Base-by-base conservation (phyloP, 805 yeast species). In the Zygosaccharomyces siamensis region DNA sequence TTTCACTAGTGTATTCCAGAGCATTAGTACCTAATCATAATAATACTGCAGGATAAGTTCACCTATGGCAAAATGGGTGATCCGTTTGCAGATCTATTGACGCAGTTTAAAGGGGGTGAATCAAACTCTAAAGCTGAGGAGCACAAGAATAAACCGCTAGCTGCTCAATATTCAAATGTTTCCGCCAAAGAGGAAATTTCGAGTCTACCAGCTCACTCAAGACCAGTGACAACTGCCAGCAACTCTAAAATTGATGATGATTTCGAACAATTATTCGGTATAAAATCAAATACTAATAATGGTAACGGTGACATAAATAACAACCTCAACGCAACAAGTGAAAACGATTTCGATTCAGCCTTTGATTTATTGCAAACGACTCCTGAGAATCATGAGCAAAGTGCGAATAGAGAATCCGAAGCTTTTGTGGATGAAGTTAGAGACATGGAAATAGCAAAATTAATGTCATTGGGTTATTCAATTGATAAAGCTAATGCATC, bases 51-150 rank as follows among this genome's bases (percentile, higher is more conserved):
- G 14, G 12, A 5, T 12, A 6, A 23, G 7, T 23, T 38, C 10
- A 16, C 8, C 7, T 27, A 38, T 12, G 20, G 4, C 6, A 23
- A 18, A 16, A 51, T 51, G 54, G 43, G 43, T 12, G 78, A 74
- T 53, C 66, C 74, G 20, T 75, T 75, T 68, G 78, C 78, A 1
- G 69, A 71, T 52, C 61, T 75, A 24, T 58, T 75, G 46, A 57
- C 62, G 26, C 59, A 69, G 7, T 67, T 67, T 20, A 59, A 63
- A 40, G 54, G 55, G 5, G 55, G 46, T 11, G 43, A 27, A 7
- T 7, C 27, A 26, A 10, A 43, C 20, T 14, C 32, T 12, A 16
- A 33, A n/a, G 12, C 32, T 6, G 16, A 33, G 7, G 12, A 33
- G 5, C 16, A 33, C 16, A 21, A 21, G 21, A 33, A 14, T 10